These are phyloP conservation scores for Naganishia albida DNA, from an alignment of 1,284 basidiomycete genomes.

Conservation along the genomic window DNA sequence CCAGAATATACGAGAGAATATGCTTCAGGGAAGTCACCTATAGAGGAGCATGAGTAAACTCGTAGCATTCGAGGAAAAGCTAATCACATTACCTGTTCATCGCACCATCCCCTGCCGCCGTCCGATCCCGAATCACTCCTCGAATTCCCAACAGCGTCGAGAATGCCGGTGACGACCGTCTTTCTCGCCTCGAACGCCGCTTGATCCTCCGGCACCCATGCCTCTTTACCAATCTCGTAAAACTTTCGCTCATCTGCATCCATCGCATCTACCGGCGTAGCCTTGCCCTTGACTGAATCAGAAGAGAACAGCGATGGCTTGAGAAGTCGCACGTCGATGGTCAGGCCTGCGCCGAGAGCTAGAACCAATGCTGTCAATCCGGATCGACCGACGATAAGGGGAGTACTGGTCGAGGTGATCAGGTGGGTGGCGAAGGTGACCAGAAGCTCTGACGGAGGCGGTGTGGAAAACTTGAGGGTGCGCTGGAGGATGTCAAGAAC, in stretches of 20 bases:
- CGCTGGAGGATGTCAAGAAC: conserved; percentile 16
- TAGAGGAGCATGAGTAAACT: conserved; percentile 29
- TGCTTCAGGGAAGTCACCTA: conserved; percentile 81
- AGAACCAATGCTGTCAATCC: conserved; percentile 46
- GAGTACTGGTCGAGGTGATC: conserved; percentile 43
- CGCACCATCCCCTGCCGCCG: conserved; percentile 64
- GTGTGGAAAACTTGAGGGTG: conserved; percentile 1
- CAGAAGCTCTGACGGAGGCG: conserved; percentile 19
- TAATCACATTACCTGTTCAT: conserved; percentile 75
- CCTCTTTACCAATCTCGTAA: conserved; percentile 38
- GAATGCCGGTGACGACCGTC: conserved; percentile 45
- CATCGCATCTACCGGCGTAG: conserved; percentile 35
- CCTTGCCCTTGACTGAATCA: conserved; percentile 26
- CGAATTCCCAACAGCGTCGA: conserved; percentile 56
- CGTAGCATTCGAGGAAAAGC: conserved; percentile 2
- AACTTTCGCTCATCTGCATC: conserved; percentile 36
- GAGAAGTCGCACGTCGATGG: conserved; percentile 21
- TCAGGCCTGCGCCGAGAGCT: conserved; percentile 42
- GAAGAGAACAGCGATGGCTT: conserved; percentile 15
- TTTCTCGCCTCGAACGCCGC: conserved; percentile 39
- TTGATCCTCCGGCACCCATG: conserved; percentile 39
- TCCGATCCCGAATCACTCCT: conserved; percentile 14
- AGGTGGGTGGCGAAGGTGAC: conserved; percentile 45
- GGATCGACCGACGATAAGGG: conserved; percentile 48
- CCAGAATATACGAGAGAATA: conserved; percentile 83